Evolutionary conservation across 306 rosid species (phyloP).

Genomic region (Luffa aegyptiaca): DNA sequence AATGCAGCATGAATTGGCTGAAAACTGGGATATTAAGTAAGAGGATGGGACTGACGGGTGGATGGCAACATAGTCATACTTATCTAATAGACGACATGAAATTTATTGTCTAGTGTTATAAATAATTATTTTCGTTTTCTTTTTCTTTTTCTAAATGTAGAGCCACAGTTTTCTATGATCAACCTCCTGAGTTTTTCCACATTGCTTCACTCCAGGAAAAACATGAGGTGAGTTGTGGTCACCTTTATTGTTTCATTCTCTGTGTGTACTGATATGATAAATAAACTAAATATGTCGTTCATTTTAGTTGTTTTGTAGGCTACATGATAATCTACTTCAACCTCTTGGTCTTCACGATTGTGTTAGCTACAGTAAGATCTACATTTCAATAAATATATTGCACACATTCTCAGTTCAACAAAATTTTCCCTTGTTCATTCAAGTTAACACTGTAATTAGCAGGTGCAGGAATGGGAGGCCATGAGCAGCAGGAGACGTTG

Average conservation of each 20-base stretch:
- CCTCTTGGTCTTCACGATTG: slow-evolving; percentile 64
- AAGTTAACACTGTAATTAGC: slow-evolving; percentile 22
- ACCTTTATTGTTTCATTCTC: background rate
- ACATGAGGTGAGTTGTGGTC: slow-evolving; percentile 45
- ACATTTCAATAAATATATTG: background rate
- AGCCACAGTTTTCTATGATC: slow-evolving; percentile 77
- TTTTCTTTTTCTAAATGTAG: slow-evolving; percentile 14
- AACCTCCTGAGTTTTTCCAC: slow-evolving; percentile 85
- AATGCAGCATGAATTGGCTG: slow-evolving; percentile 96
- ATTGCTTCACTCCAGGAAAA: slow-evolving; percentile 69
- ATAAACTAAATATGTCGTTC: background rate
- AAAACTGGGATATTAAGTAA: slow-evolving; percentile 94
- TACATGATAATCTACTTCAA: slow-evolving; percentile 43
- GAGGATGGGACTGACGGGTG: slow-evolving; percentile 23
- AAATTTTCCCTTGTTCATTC: slow-evolving; percentile 8
- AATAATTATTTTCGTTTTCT: background rate
- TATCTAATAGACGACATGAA: slow-evolving; percentile 9
- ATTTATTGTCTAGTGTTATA: background rate
- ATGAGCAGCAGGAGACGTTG: slow-evolving; percentile 36
- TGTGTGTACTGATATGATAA: background rate
- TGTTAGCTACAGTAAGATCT: slow-evolving; percentile 43
- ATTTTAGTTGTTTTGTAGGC: slow-evolving; percentile 67
- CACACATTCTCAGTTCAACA: background rate
- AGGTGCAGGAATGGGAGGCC: slow-evolving; percentile 24
- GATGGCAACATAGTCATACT: slow-evolving; percentile 13